Base-by-base conservation (phyloP, 2,329 filamentous ascomycete genomes). In the Acrocalymma vagum region DNA sequence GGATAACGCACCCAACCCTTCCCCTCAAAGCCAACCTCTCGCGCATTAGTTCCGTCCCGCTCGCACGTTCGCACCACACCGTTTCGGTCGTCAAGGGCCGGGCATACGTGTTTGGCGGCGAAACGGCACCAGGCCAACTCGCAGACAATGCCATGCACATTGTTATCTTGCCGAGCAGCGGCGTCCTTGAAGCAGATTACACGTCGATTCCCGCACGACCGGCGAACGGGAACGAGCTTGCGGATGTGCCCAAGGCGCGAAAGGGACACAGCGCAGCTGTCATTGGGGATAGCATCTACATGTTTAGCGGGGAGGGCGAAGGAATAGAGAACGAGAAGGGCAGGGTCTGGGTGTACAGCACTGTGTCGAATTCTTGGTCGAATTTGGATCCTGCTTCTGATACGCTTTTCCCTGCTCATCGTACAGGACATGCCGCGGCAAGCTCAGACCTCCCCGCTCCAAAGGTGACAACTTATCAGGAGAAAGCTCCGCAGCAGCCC, bases 21-120 rank as follows among this genome's bases (percentile, higher is more conserved):
- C 78, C 78, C 9, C 67, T 82, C 36, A 78, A 75, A 45, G 77
- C 77, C 6, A 73, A 72, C 1, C 72, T 82, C 29, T 72, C 68
- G 8, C 77, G 75, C 36, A 72, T 83, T 35, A 72, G 57, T 44
- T 56, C 72, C 50, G 51, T 72, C 45, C 43, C 65, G 41, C 69
- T 84, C 9, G 70, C 72, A 6, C 72, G 79, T 38, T 72, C 74
- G 7, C 63, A 75, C 29, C 80, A 83, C 60, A 78, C 77, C 3
- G 53, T 82, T 31, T 79, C 77, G 4, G 64, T 80, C 29, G 70
- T 83, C 48, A 76, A 75, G 43, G 73, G 76, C 36, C 76, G 77
- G 48, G 78, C 78, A 20, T 81, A 81, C 56, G 75, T 83, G 37
- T 82, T 82, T 47, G 79, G 80, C 6, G 80, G 80, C 36, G 70